Percentiles rank a stretch among this genome's conserved stretches.
These are phyloP conservation scores for Citrus unshiu DNA, from an alignment of 345 rosid species.

Conservation along the genomic window DNA sequence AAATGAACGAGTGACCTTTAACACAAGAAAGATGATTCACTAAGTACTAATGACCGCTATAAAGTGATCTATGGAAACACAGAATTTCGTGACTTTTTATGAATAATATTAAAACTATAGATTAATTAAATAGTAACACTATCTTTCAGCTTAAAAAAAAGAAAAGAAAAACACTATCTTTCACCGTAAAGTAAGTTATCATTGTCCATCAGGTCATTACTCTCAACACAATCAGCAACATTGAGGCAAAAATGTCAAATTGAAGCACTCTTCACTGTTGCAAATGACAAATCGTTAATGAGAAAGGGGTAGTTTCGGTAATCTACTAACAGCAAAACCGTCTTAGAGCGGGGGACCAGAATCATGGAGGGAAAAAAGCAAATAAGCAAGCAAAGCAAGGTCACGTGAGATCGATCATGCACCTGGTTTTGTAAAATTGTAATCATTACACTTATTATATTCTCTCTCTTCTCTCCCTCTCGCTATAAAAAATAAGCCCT, in stretches of 20 bases:
- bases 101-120: no score
- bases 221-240: neutral
- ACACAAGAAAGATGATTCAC: no score
- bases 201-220: no score
- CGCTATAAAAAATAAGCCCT: neutral
- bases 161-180: no score
- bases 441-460: neutral
- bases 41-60: no score
- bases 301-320: neutral
- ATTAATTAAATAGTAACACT: no score
- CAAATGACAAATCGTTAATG: neutral
- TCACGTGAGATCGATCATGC: slow-evolving; percentile 7
- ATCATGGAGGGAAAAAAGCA: neutral
- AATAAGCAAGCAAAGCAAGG: neutral
- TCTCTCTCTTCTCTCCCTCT: neutral
- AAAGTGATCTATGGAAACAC: no score
- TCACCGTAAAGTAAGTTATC: no score
- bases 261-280: neutral
- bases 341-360: neutral
- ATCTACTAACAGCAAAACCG: neutral
- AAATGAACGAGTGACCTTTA: neutral
- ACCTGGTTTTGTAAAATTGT: neutral
- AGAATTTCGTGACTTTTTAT: no score
- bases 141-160: no score
- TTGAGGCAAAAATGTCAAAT: neutral